Evolutionary conservation across 768 basidiomycete genomes (phyloP), one percentile per base, ranked within the genome.

Genomic region (Russula lepida): DNA sequence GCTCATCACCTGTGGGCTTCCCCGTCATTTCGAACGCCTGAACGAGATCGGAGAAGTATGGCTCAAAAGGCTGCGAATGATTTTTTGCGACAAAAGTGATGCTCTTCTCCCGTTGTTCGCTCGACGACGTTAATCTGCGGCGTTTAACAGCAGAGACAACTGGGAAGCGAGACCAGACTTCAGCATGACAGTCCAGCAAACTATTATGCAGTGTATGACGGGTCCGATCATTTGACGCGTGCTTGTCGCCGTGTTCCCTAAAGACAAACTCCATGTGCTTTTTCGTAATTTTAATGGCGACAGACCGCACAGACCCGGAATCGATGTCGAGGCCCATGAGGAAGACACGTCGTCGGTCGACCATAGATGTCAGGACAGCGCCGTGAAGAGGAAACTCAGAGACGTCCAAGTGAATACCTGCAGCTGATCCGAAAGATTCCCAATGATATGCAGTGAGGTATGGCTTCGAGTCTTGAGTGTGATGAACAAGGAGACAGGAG

Each of bases 181-280:
- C 59, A 15, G 54, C 46, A 30, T 60, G 59, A 39, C 59, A 60
- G 30, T 60, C 54, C 12, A 60, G 59, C 23, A 61, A 32, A 21
- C 48, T 64, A 56, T 83, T 85, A 60, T 83, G 76, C 7, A 68
- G 64, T 2, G 75, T 75, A 7, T 54, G 27, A 17, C 52, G 58
- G 15, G 56, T 53, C 32, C 55, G 57, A 7, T 69, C 62, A 27
- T 37, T 63, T 30, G 67, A 56, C 21, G 65, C 52, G 6, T 59
- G 60, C 9, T 68, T 69, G 28, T 43, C 41, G 1, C 74, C 76
- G 35, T 74, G 78, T 58, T 78, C 76, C 56, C 74, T 75, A 73
- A 85, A 84, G 58, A 73, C 76, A 62, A 81, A 83, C 55, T 84
- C 81, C 1, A 82, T 83, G 11, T 75, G 69, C 60, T 79, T 81